Conservation (phyloP, 73 alveolate species). For the Stentor roeselii region DNA sequence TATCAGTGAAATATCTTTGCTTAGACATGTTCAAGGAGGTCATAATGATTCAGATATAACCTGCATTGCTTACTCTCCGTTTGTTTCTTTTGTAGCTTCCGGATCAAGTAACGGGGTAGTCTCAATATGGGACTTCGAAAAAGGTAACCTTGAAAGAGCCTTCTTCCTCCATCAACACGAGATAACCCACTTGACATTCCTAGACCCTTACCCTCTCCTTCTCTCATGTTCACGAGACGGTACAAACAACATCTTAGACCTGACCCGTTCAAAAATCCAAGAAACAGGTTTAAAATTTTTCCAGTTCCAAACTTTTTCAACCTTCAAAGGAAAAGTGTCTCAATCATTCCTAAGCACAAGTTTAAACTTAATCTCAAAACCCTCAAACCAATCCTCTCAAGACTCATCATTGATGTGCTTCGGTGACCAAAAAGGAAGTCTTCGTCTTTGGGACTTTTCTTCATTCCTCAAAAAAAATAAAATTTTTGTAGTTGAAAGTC, state of each 20-base stretch:
- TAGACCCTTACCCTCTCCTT: slow-evolving; percentile 39
- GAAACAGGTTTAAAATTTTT: slow-evolving; percentile 31
- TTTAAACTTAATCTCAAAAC: background rate
- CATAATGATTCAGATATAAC: slow-evolving; percentile 60
- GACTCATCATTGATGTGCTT: slow-evolving; percentile 9
- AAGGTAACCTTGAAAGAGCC: slow-evolving; percentile 61
- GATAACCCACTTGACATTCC: slow-evolving; percentile 26
- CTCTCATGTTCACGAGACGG: slow-evolving; percentile 11
- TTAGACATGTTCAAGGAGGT: slow-evolving; percentile 66
- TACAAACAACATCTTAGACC: background rate
- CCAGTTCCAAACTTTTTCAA: slow-evolving; percentile 37
- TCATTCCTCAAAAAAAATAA: slow-evolving; percentile 7
- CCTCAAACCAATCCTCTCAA: background rate
- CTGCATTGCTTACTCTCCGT: slow-evolving; percentile 55
- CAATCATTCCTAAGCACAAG: slow-evolving; percentile 26
- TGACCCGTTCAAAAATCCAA: background rate
- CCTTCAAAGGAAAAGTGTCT: slow-evolving; percentile 33
- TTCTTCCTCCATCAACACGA: slow-evolving; percentile 28
- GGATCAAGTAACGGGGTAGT: slow-evolving; percentile 68
- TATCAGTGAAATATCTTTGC: slow-evolving; percentile 55
- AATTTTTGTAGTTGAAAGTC: background rate
- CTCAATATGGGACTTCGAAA: slow-evolving; percentile 72
- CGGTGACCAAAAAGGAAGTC: slow-evolving; percentile 44
- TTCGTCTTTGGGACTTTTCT: slow-evolving; percentile 38
- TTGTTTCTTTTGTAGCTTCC: slow-evolving; percentile 59